A percentile compares a stretch with the other conserved stretches of the same genome.
Conservation (phyloP, 306 rosid species). For the Inga oerstediana region DNA sequence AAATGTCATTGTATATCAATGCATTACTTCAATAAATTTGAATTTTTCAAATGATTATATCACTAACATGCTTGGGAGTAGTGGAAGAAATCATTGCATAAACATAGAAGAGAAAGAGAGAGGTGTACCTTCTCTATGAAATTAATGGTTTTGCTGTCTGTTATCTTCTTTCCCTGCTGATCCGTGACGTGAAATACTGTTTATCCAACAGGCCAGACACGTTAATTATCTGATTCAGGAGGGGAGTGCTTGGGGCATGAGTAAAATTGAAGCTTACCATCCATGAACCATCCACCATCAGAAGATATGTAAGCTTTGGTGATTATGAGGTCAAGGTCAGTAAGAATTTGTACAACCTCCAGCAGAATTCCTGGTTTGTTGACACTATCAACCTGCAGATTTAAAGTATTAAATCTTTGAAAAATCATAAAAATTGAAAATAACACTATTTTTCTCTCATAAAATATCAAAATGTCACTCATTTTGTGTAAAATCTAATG, state of each 20-base stretch:
- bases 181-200: constrained; percentile 88
- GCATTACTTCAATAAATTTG: not conserved
- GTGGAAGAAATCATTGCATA: constrained; percentile 1
- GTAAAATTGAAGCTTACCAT: constrained; percentile 49
- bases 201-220: constrained; percentile 25
- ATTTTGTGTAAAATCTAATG: too few species aligned
- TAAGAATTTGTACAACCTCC: constrained; percentile 77
- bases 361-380: constrained; percentile 90
- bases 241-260: not conserved
- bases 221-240: constrained; percentile 32
- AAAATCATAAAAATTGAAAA: too few species aligned
- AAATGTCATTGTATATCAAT: not conserved
- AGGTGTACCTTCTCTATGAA: constrained; percentile 71
- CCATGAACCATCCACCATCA: constrained; percentile 95
- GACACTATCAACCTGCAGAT: constrained; percentile 64
- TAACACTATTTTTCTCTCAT: too few species aligned
- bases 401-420: not conserved
- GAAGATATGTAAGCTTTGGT: constrained; percentile 85
- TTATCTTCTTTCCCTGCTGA: constrained; percentile 81
- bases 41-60: constrained; percentile 6
- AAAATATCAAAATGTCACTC: too few species aligned
- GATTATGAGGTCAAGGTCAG: constrained; percentile 79
- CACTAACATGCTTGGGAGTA: not conserved
- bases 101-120: constrained; percentile 25
- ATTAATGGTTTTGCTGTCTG: constrained; percentile 67